These are phyloP conservation scores for Paecilomyces niveus DNA, from an alignment of 2,329 filamentous ascomycete genomes.

Conservation along the genomic window DNA sequence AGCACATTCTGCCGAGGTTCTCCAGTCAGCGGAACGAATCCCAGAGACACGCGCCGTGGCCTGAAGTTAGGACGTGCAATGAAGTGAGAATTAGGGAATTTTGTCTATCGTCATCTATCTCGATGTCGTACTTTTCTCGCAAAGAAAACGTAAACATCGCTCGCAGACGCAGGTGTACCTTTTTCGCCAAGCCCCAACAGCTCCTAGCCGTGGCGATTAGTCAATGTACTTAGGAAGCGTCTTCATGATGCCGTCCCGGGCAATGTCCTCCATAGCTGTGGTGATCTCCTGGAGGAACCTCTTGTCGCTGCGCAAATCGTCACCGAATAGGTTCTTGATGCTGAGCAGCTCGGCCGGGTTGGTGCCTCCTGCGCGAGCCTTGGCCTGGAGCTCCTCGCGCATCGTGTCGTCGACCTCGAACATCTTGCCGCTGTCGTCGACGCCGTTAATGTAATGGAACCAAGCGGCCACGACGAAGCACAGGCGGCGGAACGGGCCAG, in stretches of 20 bases:
- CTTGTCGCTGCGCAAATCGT: constrained; percentile 44
- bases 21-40: too few relatives aligned
- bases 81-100: too few relatives aligned
- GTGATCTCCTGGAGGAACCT: constrained; percentile 43
- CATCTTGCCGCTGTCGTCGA: constrained; percentile 41
- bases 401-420: constrained; percentile 42
- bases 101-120: too few relatives aligned
- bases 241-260: constrained; percentile 42
- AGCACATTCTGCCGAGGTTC: too few relatives aligned
- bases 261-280: constrained; percentile 42
- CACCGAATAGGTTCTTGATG: constrained; percentile 44
- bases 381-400: constrained; percentile 41
- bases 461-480: constrained; percentile 44
- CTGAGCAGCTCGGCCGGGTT: constrained; percentile 39
- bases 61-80: too few relatives aligned
- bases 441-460: constrained; percentile 47
- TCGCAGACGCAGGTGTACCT: neutral
- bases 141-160: neutral
- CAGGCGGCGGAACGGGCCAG: constrained; percentile 40
- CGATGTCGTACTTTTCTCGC: too few relatives aligned
- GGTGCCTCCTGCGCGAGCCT: constrained; percentile 38
- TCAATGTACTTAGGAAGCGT: constrained; percentile 46
- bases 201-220: constrained; percentile 9
- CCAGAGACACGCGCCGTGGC: too few relatives aligned
- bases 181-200: neutral